Base-by-base conservation (phyloP, 2,329 filamentous ascomycete species). In the Didymosphaeria variabile region DNA sequence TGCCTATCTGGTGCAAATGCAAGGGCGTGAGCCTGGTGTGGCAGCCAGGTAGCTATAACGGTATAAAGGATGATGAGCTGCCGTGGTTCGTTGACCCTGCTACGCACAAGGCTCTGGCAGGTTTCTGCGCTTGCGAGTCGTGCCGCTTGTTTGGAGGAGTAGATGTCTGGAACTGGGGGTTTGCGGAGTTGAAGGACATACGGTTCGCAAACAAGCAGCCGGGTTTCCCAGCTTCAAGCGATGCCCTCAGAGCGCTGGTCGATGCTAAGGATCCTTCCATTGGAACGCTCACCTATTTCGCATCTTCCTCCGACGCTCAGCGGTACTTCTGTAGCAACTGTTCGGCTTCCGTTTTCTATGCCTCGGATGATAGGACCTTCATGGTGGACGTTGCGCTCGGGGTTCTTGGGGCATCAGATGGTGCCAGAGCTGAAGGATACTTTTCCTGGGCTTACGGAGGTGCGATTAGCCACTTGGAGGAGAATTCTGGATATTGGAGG, bases 301-400 rank as follows among this genome's bases (percentile, higher is more conserved):
- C 67, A 9, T 84, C 82, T 51, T 84, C 82, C 0, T 69, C 78
- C 0, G 78, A 77, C 15, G 80, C 84, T 0, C 77, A 83, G 58
- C 72, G 84, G 1, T 85, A 84, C 60, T 85, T 82, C 61, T 86
- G 84, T 69, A 77, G 77, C 0, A 73, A 63, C 1, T 86, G 84
- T 70, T 83, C 82, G 0, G 83, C 84, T 0, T 72, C 65, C 12
- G 74, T 85, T 0, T 85, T 86, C 57, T 86, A 83, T 59, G 76
- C 79, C 0, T 68, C 67, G 0, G 79, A 82, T 17, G 68, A 75
- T 4, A 71, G 80, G 1, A 74, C 79, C 0, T 72, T 79, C 0
- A 61, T 81, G 8, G 70, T 84, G 0, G 81, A 85, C 47, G 58
- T 86, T 0, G 79, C 82, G 0, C 63, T 84, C 2, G 84, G 83